Conservation (phyloP, 805 yeast species). For the Monosporozyma unispora region DNA sequence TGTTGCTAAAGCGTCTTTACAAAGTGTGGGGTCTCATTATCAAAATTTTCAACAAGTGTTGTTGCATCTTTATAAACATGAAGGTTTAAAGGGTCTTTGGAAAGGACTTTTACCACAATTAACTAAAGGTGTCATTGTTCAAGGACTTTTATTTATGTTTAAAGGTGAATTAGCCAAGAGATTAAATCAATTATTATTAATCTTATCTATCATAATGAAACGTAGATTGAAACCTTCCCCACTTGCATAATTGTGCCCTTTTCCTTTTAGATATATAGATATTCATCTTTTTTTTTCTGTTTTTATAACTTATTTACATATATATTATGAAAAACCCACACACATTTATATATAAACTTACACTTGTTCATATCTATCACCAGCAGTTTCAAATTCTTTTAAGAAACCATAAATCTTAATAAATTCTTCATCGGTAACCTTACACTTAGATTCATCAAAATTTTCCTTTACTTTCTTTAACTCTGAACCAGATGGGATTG, state of each 20-base stretch:
- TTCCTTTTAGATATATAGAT: background rate
- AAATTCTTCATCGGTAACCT: constrained; percentile 48
- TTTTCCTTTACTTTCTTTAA: constrained; percentile 55
- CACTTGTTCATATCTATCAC: constrained; percentile 40
- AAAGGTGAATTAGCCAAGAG: constrained; percentile 50
- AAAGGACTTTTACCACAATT: constrained; percentile 77
- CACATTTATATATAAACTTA: background rate
- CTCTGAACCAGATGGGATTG: constrained; percentile 74
- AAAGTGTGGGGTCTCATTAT: constrained; percentile 41
- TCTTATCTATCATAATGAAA: background rate
- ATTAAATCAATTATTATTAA: constrained; percentile 7
- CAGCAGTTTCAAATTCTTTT: constrained; percentile 38
- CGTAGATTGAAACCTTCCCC: constrained; percentile 1
- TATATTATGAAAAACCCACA: background rate
- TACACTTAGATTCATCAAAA: constrained; percentile 32
- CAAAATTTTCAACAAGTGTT: constrained; percentile 57
- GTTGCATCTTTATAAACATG: constrained; percentile 48
- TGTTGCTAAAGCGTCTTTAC: constrained; percentile 75
- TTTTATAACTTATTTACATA: no score
- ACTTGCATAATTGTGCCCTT: background rate
- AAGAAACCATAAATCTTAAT: constrained; percentile 41
- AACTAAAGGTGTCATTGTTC: constrained; percentile 72
- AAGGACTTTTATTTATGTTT: constrained; percentile 75
- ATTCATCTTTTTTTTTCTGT: background rate
- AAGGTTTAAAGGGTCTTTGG: constrained; percentile 59